Conservation (phyloP, 2,329 filamentous ascomycete species). For the Diplodia mutila region DNA sequence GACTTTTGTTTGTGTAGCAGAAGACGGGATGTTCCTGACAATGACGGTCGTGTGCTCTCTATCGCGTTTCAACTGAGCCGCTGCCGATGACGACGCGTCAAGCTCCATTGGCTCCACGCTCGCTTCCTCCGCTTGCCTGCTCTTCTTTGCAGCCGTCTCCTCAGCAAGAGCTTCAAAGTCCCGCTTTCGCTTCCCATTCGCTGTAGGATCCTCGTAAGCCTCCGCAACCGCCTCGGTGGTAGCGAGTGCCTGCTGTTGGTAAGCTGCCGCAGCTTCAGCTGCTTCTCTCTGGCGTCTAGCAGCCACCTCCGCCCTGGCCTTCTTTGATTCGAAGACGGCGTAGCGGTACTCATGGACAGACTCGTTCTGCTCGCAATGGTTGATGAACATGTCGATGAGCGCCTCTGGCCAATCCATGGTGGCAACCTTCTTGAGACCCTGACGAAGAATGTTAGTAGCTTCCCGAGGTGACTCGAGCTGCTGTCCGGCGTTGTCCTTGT, state of each 20-base stretch:
- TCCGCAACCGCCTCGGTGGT: slow-evolving; percentile 26
- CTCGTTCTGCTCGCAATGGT: slow-evolving; percentile 90
- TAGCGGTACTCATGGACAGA: slow-evolving; percentile 73
- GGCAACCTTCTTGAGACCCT: slow-evolving; percentile 64
- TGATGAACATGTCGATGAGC: slow-evolving; percentile 72
- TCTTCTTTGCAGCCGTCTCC: slow-evolving; percentile 68
- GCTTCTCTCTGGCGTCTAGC: slow-evolving; percentile 70
- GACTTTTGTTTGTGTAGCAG: slow-evolving; percentile 71
- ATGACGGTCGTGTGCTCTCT: slow-evolving; percentile 88
- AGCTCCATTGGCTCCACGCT: slow-evolving; percentile 26
- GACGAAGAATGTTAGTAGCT: slow-evolving; percentile 76
- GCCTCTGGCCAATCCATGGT: slow-evolving; percentile 77
- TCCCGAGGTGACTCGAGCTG: slow-evolving; percentile 63
- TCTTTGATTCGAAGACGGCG: slow-evolving; percentile 74
- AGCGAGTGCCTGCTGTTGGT: slow-evolving; percentile 37
- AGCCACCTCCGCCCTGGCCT: slow-evolving; percentile 65
- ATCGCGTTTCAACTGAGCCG: slow-evolving; percentile 60
- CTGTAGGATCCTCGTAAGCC: slow-evolving; percentile 32
- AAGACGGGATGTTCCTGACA: slow-evolving; percentile 73
- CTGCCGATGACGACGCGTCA: slow-evolving; percentile 25
- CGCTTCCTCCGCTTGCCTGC: slow-evolving; percentile 51
- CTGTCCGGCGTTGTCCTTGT: slow-evolving; percentile 54
- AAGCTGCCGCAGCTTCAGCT: slow-evolving; percentile 56
- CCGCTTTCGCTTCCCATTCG: slow-evolving; percentile 72
- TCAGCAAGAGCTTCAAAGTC: slow-evolving; percentile 60